A percentile compares a stretch with the other conserved stretches of the same genome.
phyloP scores from a whole-genome alignment of 2,329 filamentous ascomycete species.

The Neofusicoccum ribis region DNA sequence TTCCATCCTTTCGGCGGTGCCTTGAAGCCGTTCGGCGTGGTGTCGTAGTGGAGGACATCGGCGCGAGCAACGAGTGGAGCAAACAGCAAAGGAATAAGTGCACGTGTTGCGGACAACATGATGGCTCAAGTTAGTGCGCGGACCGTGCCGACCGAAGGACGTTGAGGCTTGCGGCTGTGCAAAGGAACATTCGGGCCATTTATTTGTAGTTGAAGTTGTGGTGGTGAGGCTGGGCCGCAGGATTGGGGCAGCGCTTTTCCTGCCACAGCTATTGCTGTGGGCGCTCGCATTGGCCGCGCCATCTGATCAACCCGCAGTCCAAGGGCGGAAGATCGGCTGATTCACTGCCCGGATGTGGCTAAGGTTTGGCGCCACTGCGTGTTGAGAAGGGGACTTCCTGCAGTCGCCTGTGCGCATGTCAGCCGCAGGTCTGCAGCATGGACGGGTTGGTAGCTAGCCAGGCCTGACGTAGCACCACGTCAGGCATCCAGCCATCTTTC shows the following conservation, averaged over 20 bases:
- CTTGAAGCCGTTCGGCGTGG: conserved; percentile 27
- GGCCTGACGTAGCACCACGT: background rate
- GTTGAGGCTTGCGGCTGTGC: background rate
- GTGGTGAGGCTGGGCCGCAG: no score
- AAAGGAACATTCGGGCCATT: background rate
- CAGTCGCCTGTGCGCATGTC: background rate
- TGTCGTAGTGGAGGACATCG: background rate
- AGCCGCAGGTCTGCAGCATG: background rate
- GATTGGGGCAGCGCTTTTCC: no score
- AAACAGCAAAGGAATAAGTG: background rate
- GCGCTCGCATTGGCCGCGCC: conserved; percentile 1
- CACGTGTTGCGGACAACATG: background rate
- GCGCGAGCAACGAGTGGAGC: background rate
- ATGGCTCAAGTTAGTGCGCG: background rate
- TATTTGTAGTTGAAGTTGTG: no score
- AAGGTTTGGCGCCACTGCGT: background rate
- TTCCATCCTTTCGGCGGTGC: conserved; percentile 28
- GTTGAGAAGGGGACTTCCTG: background rate
- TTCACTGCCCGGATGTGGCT: background rate
- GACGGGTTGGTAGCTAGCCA: background rate
- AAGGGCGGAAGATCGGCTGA: background rate
- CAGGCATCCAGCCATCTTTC: background rate
- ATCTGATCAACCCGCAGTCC: background rate
- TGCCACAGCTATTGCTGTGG: background rate
- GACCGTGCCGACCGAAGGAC: background rate